Evolutionary conservation across 208 protist species (phyloP), one percentile per base, ranked within the genome.

Genomic region (Angomonas deanei): DNA sequence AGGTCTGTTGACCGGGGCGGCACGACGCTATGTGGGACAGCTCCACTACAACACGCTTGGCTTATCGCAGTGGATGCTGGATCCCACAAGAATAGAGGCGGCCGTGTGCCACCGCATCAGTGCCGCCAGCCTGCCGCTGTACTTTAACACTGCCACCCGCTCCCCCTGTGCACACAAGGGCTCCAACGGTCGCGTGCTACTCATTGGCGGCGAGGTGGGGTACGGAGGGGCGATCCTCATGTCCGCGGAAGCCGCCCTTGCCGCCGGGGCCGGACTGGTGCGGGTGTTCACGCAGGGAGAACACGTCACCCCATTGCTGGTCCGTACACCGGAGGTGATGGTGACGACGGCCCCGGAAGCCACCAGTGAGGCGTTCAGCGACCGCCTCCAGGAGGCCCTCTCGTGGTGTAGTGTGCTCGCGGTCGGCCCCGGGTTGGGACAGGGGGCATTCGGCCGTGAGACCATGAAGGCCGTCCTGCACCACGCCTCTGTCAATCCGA

Each of bases 251-350:
- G 81, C 82, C 13, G 74, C 80, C 11, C 36, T 94, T 17, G 32
- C 47, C 5, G 63, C 64, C 21, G 88, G 88, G 1, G 82, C 75
- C 0, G 88, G 88, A 19, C 76, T 94, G 10, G 77, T 79, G 34
- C 79, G 83, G 1, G 85, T 88, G 26, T 15, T 94, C 19, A 90
- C 85, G 15, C 68, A 63, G 5, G 39, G 61, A 19, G 78, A 79
- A 60, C 76, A 92, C 70, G 70, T 74, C 10, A 34, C 58, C 1
- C 76, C 88, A 59, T 71, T 94, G 53, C 55, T 94, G 3, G 77
- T 70, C 27, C 88, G 88, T 15, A 87, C 79, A 54, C 88, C 88
- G 0, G 88, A 94, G 65, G 83, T 75, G 55, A 94, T 94, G 88
- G 69, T 70, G 21, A 34, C 28, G 11, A 36, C 36, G 2, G 34